These are phyloP conservation scores for Mortierella sp. DNA, from an alignment of 371 early-diverging fungal genomes.

Conservation along the genomic window DNA sequence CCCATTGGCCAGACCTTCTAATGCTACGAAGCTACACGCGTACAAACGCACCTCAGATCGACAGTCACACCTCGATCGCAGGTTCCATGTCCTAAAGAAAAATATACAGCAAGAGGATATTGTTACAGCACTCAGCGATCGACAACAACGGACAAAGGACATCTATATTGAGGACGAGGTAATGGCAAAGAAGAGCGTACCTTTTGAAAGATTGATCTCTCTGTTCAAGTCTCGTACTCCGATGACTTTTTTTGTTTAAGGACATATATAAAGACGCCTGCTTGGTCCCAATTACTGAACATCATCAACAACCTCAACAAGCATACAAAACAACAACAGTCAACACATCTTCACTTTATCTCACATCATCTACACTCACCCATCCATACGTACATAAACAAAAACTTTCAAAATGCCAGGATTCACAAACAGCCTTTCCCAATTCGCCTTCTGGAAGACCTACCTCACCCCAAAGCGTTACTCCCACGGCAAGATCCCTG, in stretches of 20 bases:
- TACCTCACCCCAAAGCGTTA: background rate
- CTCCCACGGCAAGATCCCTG: conserved; percentile 63
- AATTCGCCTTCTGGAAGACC: conserved; percentile 5
- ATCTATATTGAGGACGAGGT: no score
- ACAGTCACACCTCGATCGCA: background rate
- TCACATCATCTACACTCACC: background rate
- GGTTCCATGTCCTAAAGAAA: no score
- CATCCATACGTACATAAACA: background rate
- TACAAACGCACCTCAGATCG: background rate
- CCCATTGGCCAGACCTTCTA: background rate
- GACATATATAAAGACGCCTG: background rate
- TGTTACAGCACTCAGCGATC: background rate
- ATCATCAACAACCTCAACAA: background rate
- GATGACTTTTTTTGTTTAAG: background rate
- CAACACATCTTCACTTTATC: background rate
- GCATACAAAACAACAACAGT: background rate
- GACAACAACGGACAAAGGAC: background rate
- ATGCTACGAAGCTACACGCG: background rate
- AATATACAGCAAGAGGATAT: background rate
- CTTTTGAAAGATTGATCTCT: background rate
- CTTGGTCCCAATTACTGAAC: no score
- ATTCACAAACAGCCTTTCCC: background rate
- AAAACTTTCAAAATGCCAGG: background rate
- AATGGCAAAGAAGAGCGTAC: background rate
- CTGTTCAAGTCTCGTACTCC: no score